Base-by-base conservation (phyloP, 2,329 filamentous ascomycete species). In the Alternaria rosae region DNA sequence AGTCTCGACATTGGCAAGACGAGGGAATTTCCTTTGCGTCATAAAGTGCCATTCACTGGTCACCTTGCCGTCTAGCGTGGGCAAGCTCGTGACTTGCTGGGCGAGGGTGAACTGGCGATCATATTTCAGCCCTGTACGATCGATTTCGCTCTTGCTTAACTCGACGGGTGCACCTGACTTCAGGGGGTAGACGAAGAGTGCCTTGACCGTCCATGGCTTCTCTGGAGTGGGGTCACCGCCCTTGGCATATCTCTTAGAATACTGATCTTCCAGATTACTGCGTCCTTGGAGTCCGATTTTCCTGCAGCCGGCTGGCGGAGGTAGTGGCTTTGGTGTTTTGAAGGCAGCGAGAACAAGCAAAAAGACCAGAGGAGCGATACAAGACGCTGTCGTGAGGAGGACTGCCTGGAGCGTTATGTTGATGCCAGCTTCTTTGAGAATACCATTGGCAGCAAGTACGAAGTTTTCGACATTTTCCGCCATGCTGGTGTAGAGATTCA, bases 31-130 rank as follows among this genome's bases (percentile, higher is more conserved):
- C 58, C 91, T 83, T 75, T 89, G 87, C 0, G 91, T 92, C 76
- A 93, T 83, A 74, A 92, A 90, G 13, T 88, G 85, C 92, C 92
- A 95, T 57, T 76, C 71, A 59, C 76, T 78, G 4, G 67, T 66
- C 32, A 79, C 76, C 26, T 76, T 72, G 11, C 83, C 81, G 3
- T 84, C 80, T 23, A 82, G 68, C 1, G 81, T 81, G 17, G 82
- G 80, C 54, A 76, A 70, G 32, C 77, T 77, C 5, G 79, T 79
- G 35, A 82, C 76, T 42, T 83, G 77, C 77, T 94, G 90, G 2
- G 91, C 93, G 75, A 97, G 92, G 50, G 88, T 90, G 82, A 93
- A 97, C 69, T 94, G 87, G 6, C 93, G 88, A 79, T 97, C 93
- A 78, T 91, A 91, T 75, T 90, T 86, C 59, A 97, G 57, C 2